phyloP scores from a whole-genome alignment of 352 stramenopile species.

The Pythium volutum region DNA sequence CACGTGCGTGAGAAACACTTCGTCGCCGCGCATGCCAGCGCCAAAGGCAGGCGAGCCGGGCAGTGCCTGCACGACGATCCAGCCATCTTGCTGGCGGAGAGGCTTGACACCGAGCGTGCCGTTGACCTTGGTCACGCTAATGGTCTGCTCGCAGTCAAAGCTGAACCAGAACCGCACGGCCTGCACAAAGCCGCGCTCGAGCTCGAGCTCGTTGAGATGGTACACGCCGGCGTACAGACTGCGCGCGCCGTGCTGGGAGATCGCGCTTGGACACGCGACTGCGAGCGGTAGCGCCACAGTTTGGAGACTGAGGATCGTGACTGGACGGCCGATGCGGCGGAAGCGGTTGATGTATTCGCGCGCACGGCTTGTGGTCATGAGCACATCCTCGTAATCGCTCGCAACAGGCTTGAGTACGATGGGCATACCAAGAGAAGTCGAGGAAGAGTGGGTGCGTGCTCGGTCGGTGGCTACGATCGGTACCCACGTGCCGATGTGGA shows the following conservation, averaged over 20 bases:
- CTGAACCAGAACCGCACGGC: conserved; percentile 75
- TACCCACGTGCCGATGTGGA: conserved; percentile 78
- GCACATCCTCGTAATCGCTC: conserved; percentile 59
- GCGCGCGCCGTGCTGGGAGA: conserved; percentile 52
- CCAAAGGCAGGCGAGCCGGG: conserved; percentile 61
- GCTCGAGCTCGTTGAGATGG: conserved; percentile 42
- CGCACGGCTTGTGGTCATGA: conserved; percentile 60
- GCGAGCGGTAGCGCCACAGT: conserved; percentile 56
- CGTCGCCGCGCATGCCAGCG: conserved; percentile 66
- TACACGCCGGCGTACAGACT: conserved; percentile 69
- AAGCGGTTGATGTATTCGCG: conserved; percentile 70
- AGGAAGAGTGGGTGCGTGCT: background rate
- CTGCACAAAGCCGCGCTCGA: conserved; percentile 61
- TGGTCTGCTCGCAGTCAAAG: conserved; percentile 75
- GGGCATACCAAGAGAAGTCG: conserved; percentile 10
- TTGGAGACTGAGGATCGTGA: conserved; percentile 72
- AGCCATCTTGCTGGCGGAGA: conserved; percentile 70
- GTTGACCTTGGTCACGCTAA: conserved; percentile 76
- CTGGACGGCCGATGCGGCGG: conserved; percentile 41
- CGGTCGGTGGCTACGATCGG: conserved; percentile 57
- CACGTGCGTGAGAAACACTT: conserved; percentile 79
- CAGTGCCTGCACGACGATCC: conserved; percentile 71
- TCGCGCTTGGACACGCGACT: conserved; percentile 56
- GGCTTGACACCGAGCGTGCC: conserved; percentile 65
- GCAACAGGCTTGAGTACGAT: conserved; percentile 33